A percentile compares a stretch with the other conserved stretches of the same genome.
phyloP scores from a whole-genome alignment of 2,329 filamentous ascomycete species.

The Stachybotrys chlorohalonatus region DNA sequence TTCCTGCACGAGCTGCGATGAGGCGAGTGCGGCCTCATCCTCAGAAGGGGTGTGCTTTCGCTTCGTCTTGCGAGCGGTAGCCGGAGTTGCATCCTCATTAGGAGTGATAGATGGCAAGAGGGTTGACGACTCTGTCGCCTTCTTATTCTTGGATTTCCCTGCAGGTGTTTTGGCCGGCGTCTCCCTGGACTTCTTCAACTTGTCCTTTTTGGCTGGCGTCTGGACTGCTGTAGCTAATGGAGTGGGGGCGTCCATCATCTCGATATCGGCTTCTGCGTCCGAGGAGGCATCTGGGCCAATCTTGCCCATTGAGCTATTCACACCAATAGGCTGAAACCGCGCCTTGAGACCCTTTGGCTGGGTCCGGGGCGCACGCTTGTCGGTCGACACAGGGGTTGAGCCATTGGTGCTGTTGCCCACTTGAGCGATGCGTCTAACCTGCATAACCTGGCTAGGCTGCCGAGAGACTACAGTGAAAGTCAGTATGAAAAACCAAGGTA shows the following conservation, averaged over 20 bases:
- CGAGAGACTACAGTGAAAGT: conserved; percentile 17
- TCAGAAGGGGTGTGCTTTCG: conserved; percentile 26
- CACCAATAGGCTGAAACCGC: conserved; percentile 59
- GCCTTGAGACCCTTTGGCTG: conserved; percentile 61
- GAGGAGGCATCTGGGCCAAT: conserved; percentile 35
- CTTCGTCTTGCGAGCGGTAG: conserved; percentile 23
- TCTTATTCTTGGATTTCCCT: conserved; percentile 23
- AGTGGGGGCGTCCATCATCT: conserved; percentile 33
- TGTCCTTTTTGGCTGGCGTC: conserved; percentile 20
- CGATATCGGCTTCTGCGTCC: conserved; percentile 33
- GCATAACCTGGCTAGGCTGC: conserved; percentile 49
- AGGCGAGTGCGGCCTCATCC: conserved; percentile 25
- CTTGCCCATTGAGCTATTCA: conserved; percentile 22
- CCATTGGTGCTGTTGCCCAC: conserved; percentile 31
- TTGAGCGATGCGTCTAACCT: conserved; percentile 54
- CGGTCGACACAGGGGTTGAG: conserved; percentile 29
- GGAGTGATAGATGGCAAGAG: conserved; percentile 7
- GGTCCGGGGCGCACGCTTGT: conserved; percentile 44
- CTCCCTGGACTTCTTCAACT: conserved; percentile 19
- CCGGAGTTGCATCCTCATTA: conserved; percentile 9
- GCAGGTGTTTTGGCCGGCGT: conserved; percentile 4
- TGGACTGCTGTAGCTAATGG: conserved; percentile 6
- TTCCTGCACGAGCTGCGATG: conserved; percentile 25
- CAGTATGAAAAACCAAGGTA: conserved; percentile 1
- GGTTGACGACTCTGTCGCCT: conserved; percentile 10